Percentiles rank a stretch among this genome's conserved stretches.
Evolutionary conservation across 768 basidiomycete species (phyloP).

Genomic region (Hypholoma fasciculare): DNA sequence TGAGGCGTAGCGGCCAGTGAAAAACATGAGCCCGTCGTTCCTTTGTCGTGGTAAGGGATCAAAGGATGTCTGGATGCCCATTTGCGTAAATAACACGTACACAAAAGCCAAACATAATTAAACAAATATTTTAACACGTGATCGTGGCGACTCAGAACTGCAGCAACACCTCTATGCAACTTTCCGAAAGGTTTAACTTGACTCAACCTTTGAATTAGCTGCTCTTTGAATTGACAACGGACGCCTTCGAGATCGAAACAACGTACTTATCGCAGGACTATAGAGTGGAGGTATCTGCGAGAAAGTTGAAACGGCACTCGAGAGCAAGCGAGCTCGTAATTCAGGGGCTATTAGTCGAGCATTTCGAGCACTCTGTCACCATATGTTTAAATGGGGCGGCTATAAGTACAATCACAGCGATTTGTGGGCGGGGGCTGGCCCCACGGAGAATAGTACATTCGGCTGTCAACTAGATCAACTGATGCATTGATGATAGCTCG

Average conservation of each 20-base stretch:
- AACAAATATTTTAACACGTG: neutral
- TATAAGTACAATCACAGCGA: neutral
- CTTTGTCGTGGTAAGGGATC: neutral
- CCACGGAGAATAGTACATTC: neutral
- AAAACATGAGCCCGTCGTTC: neutral
- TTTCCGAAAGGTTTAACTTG: too few relatives aligned
- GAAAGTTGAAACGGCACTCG: neutral
- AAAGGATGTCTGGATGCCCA: neutral
- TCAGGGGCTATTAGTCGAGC: neutral
- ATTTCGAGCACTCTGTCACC: conserved; percentile 6
- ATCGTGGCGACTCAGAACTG: too few relatives aligned
- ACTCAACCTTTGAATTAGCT: too few relatives aligned
- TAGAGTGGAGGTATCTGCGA: too few relatives aligned
- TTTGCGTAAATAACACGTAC: conserved; percentile 24
- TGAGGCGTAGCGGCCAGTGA: conserved; percentile 39
- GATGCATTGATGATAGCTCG: too few relatives aligned
- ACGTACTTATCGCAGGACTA: too few relatives aligned
- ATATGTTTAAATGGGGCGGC: conserved; percentile 1
- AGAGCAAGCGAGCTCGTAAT: neutral
- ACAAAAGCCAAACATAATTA: conserved; percentile 17
- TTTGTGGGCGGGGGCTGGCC: neutral
- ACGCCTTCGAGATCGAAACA: too few relatives aligned
- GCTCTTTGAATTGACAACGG: too few relatives aligned
- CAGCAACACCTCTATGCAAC: too few relatives aligned
- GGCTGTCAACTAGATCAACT: neutral